These are phyloP conservation scores for Mucor lusitanicus DNA, from an alignment of 371 early-diverging fungal species.

Conservation along the genomic window DNA sequence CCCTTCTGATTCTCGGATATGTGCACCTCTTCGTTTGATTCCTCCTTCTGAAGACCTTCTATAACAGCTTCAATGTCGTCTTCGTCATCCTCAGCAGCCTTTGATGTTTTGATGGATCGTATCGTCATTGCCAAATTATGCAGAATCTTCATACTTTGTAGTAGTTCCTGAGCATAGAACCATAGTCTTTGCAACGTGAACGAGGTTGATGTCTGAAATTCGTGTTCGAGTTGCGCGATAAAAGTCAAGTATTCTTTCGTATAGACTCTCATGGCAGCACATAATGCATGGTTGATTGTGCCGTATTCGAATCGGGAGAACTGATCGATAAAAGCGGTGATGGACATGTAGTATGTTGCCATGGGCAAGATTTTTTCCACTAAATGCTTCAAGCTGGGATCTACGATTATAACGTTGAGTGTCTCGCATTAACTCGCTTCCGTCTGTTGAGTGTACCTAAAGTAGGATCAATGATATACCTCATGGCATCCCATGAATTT, in stretches of 20 bases:
- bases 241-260: conserved; percentile 83
- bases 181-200: conserved; percentile 91
- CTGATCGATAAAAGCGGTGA: conserved; percentile 73
- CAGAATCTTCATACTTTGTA: conserved; percentile 71
- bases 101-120: conserved; percentile 15
- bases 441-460: conserved; percentile 35
- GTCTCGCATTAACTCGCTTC: background rate
- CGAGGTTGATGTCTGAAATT: conserved; percentile 67
- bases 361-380: conserved; percentile 77
- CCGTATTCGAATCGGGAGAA: conserved; percentile 83
- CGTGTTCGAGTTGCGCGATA: conserved; percentile 90
- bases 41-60: conserved; percentile 47
- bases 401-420: conserved; percentile 36
- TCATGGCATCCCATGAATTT: conserved; percentile 32
- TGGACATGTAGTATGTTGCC: conserved; percentile 69
- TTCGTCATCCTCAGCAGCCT: conserved; percentile 1
- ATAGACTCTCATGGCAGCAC: conserved; percentile 74
- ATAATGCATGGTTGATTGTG: conserved; percentile 87
- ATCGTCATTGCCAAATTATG: conserved; percentile 63
- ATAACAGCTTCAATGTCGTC: conserved; percentile 56
- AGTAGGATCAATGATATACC: conserved; percentile 50
- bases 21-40: conserved; percentile 26
- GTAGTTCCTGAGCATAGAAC: conserved; percentile 81
- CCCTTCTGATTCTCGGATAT: conserved; percentile 61
- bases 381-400: conserved; percentile 76